Conservation (phyloP, 2,329 filamentous ascomycete genomes). For the Madurella fahalii region DNA sequence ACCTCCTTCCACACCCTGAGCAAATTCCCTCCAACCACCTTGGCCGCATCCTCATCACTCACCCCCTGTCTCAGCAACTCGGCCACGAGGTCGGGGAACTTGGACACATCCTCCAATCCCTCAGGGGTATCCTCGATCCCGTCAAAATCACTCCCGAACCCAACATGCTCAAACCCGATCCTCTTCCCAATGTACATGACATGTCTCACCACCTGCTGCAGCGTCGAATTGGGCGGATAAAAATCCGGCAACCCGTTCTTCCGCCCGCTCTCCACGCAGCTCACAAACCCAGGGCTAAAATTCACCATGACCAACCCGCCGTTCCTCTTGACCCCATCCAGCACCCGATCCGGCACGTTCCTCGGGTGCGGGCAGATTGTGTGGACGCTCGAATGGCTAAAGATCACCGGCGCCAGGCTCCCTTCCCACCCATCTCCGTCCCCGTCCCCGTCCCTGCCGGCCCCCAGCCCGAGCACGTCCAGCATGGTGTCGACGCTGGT, state of each 20-base stretch:
- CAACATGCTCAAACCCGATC: conserved; percentile 85
- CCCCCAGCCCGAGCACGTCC: conserved; percentile 63
- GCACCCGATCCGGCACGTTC: conserved; percentile 82
- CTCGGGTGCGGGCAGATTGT: conserved; percentile 80
- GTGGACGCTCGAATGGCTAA: conserved; percentile 80
- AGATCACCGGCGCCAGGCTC: conserved; percentile 78
- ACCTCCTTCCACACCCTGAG: conserved; percentile 80
- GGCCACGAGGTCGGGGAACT: conserved; percentile 73
- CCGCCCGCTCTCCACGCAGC: conserved; percentile 58
- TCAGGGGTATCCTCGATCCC: conserved; percentile 63
- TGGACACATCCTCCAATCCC: conserved; percentile 80
- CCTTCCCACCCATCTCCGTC: conserved; percentile 58
- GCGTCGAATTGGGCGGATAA: conserved; percentile 64
- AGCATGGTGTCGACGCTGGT: conserved; percentile 74
- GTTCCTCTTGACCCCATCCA: conserved; percentile 68
- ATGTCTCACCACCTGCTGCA: conserved; percentile 75
- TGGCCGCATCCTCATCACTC: conserved; percentile 66
- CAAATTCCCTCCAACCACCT: conserved; percentile 75
- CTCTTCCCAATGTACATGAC: conserved; percentile 76
- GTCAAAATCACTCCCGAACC: conserved; percentile 86
- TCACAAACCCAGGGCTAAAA: conserved; percentile 78
- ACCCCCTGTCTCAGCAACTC: conserved; percentile 71
- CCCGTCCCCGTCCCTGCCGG: conserved; percentile 45
- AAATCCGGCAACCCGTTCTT: conserved; percentile 63
- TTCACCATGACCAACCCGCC: conserved; percentile 88